Evolutionary conservation across 73 alveolate genomes (phyloP).

Genomic region (Blepharisma stoltei): DNA sequence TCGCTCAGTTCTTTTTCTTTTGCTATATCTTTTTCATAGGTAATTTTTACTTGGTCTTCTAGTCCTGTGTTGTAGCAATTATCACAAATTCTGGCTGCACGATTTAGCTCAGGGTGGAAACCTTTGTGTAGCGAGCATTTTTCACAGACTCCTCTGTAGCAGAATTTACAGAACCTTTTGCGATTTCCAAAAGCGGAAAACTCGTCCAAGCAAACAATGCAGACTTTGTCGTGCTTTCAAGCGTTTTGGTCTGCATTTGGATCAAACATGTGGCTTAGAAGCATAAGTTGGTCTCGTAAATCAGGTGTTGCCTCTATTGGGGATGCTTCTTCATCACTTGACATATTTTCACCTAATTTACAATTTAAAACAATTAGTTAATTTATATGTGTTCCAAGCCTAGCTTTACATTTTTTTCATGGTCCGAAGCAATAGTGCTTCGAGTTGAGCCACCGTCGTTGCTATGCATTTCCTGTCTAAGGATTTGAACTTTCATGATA

Average conservation of each 20-base stretch:
- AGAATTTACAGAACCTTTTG: slow-evolving; percentile 16
- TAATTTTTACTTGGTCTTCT: neutral
- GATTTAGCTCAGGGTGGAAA: slow-evolving; percentile 1
- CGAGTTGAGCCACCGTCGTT: too few relatives aligned
- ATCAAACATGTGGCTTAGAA: too few relatives aligned
- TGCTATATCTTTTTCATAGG: neutral
- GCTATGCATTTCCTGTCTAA: too few relatives aligned
- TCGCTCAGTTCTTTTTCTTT: neutral
- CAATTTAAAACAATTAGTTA: too few relatives aligned
- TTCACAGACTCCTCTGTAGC: slow-evolving; percentile 26
- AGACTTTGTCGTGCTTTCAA: slow-evolving; percentile 6
- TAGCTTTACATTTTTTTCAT: slow-evolving; percentile 18
- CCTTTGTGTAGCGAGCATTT: slow-evolving; percentile 12
- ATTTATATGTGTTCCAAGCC: too few relatives aligned
- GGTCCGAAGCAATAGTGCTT: neutral
- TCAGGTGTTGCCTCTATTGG: too few relatives aligned
- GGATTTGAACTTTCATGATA: too few relatives aligned
- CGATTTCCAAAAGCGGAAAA: slow-evolving; percentile 8
- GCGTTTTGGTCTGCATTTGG: slow-evolving; percentile 8
- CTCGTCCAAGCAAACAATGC: neutral
- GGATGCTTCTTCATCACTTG: too few relatives aligned
- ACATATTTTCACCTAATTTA: too few relatives aligned
- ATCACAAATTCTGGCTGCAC: neutral
- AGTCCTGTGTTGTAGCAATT: neutral
- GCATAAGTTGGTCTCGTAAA: too few relatives aligned